phyloP scores from a whole-genome alignment of 2,329 filamentous ascomycete genomes.

The Calonectria pseudoreteaudii region DNA sequence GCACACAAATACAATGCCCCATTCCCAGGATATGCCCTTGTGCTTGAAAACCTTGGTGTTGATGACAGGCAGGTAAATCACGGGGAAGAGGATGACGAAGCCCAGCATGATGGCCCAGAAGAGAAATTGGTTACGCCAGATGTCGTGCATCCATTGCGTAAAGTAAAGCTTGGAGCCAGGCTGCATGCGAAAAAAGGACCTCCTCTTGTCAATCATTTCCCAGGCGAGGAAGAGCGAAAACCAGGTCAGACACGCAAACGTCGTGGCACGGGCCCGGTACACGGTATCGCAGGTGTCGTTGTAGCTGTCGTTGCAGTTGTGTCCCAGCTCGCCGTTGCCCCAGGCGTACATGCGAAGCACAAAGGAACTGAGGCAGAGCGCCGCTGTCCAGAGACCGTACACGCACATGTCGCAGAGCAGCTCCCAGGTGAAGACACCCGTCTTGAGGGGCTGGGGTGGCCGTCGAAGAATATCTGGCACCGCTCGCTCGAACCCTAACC shows the following conservation, averaged over 20 bases:
- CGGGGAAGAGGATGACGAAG: slow-evolving; percentile 61
- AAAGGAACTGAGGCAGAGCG: slow-evolving; percentile 72
- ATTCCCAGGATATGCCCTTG: slow-evolving; percentile 71
- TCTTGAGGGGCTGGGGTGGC: slow-evolving; percentile 71
- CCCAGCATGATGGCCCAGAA: slow-evolving; percentile 71
- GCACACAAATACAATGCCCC: slow-evolving; percentile 68
- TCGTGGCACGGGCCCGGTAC: slow-evolving; percentile 79
- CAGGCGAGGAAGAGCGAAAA: slow-evolving; percentile 81
- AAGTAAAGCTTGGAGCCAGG: slow-evolving; percentile 70
- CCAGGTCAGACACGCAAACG: slow-evolving; percentile 81
- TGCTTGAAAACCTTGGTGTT: slow-evolving; percentile 72
- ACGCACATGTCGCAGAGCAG: slow-evolving; percentile 75
- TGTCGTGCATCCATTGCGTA: slow-evolving; percentile 74
- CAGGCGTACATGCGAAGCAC: slow-evolving; percentile 74
- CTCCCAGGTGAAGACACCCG: slow-evolving; percentile 75
- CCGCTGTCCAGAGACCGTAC: slow-evolving; percentile 77
- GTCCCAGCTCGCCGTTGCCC: slow-evolving; percentile 69
- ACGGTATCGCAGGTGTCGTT: slow-evolving; percentile 68
- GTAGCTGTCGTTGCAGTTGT: slow-evolving; percentile 70
- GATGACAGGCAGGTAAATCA: slow-evolving; percentile 70
- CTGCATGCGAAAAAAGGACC: slow-evolving; percentile 81
- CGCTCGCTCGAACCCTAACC: slow-evolving; percentile 78
- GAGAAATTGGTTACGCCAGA: slow-evolving; percentile 80
- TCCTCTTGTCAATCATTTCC: slow-evolving; percentile 80
- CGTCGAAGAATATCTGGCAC: slow-evolving; percentile 76